phyloP scores from a whole-genome alignment of 1,139 yeast species.

The Lodderomyces parapsilosis region DNA sequence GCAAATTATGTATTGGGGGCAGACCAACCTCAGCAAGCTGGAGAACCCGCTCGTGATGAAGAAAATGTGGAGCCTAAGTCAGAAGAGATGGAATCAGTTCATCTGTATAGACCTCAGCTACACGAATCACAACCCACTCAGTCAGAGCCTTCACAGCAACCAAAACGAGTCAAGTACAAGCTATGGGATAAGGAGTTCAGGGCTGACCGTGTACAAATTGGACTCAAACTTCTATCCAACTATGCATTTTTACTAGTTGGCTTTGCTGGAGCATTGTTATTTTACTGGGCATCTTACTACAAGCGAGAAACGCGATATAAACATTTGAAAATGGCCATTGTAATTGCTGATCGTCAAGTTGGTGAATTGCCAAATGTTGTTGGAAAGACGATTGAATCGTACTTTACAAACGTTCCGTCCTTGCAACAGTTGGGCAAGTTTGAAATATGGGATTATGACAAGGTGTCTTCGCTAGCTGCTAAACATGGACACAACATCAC shows the following conservation, averaged over 20 bases:
- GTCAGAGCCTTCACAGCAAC: background rate
- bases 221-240: constrained; percentile 21
- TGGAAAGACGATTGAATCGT: constrained; percentile 23
- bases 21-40: constrained; percentile 6
- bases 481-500: constrained; percentile 20
- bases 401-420: constrained; percentile 23
- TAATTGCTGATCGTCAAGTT: constrained; percentile 25
- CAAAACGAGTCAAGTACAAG: constrained; percentile 18
- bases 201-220: constrained; percentile 20
- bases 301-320: constrained; percentile 20
- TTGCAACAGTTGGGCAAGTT: constrained; percentile 23
- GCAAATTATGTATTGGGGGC: constrained; percentile 16
- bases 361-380: constrained; percentile 25
- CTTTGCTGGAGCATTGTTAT: constrained; percentile 24
- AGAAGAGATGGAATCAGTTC: background rate
- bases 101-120: background rate
- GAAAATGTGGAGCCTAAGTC: constrained; percentile 6
- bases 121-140: background rate
- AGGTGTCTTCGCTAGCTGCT: constrained; percentile 19
- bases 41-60: constrained; percentile 8
- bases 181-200: constrained; percentile 30
- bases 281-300: constrained; percentile 35
- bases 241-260: constrained; percentile 25
- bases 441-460: constrained; percentile 22
- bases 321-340: constrained; percentile 25